phyloP scores from a whole-genome alignment of 1,139 yeast genomes.

The Magnusiomyces paraingens region DNA sequence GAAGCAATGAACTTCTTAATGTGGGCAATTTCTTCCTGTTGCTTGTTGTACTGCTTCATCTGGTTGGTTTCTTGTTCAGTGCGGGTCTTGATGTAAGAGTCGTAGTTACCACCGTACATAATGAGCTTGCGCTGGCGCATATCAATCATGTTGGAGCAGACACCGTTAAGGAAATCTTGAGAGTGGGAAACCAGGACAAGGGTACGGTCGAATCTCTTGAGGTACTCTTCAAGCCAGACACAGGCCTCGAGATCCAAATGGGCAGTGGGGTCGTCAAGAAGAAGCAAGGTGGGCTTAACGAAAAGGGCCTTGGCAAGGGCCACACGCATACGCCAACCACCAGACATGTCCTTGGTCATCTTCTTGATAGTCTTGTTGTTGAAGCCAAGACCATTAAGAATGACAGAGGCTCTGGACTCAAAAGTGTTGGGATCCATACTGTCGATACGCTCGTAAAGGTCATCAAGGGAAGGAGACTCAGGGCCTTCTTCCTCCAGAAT shows the following conservation, averaged over 20 bases:
- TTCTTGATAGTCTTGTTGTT: constrained; percentile 74
- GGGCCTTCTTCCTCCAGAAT: constrained; percentile 89
- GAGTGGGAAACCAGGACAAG: constrained; percentile 95
- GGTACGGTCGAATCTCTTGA: constrained; percentile 88
- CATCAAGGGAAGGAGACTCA: constrained; percentile 79
- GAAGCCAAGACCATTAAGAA: constrained; percentile 96
- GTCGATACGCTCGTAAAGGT: constrained; percentile 90
- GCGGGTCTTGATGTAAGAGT: constrained; percentile 92
- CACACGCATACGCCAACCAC: constrained; percentile 96
- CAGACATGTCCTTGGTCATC: constrained; percentile 98
- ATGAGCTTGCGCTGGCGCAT: constrained; percentile 74
- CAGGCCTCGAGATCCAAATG: constrained; percentile 99
- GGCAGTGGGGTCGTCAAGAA: constrained; percentile 95
- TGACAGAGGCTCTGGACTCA: constrained; percentile 93
- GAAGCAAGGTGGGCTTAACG: constrained; percentile 55
- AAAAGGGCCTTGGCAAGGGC: constrained; percentile 80
- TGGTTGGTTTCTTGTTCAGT: constrained; percentile 91
- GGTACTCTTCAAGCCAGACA: constrained; percentile 99
- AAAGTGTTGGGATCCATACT: constrained; percentile 93
- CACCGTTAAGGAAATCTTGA: constrained; percentile 99
- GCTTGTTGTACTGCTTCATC: constrained; percentile 94
- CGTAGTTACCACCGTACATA: constrained; percentile 97
- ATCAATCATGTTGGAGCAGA: constrained; percentile 95
- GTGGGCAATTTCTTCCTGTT: constrained; percentile 98
- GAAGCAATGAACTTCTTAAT: constrained; percentile 98